Percentiles rank a stretch among this genome's conserved stretches.
Conservation (phyloP, 2,329 filamentous ascomycete species). For the Simplicillium aogashimaense region DNA sequence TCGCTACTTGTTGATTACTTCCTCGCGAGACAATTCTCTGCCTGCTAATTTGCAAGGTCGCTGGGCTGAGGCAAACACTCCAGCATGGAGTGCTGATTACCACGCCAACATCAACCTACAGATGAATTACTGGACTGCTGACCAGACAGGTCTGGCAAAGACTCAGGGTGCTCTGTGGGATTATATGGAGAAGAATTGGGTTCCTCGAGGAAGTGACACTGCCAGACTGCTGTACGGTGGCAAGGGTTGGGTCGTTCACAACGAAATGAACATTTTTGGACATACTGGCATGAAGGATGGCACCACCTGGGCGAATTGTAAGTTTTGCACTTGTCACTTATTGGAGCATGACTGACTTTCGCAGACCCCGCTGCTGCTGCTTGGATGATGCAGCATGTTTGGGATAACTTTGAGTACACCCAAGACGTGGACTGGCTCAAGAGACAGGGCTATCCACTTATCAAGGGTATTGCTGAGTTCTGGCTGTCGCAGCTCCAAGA, state of each 20-base stretch:
- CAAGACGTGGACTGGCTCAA: slow-evolving; percentile 34
- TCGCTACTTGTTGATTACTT: slow-evolving; percentile 31
- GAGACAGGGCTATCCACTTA: slow-evolving; percentile 37
- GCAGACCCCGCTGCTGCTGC: slow-evolving; percentile 35
- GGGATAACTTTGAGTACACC: slow-evolving; percentile 45
- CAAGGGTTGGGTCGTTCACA: slow-evolving; percentile 44
- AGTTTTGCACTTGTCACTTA: slow-evolving; percentile 2
- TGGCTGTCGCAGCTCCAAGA: slow-evolving; percentile 43
- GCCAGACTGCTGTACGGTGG: slow-evolving; percentile 43
- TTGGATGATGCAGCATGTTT: slow-evolving; percentile 53
- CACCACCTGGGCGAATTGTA: slow-evolving; percentile 21
- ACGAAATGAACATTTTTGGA: slow-evolving; percentile 50
- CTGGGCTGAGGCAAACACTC: slow-evolving; percentile 36
- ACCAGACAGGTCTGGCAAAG: slow-evolving; percentile 38
- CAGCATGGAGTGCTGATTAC: slow-evolving; percentile 40
- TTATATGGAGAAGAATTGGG: slow-evolving; percentile 44
- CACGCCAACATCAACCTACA: slow-evolving; percentile 51
- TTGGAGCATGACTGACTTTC: slow-evolving; percentile 19
- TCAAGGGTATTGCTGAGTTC: slow-evolving; percentile 44
- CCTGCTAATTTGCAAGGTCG: slow-evolving; percentile 47
- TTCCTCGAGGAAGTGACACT: slow-evolving; percentile 40
- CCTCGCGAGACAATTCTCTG: slow-evolving; percentile 37
- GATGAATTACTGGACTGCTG: slow-evolving; percentile 51
- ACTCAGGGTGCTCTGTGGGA: slow-evolving; percentile 37
- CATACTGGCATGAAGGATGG: slow-evolving; percentile 32